Percentiles rank a stretch among this genome's conserved stretches.
Conservation (phyloP, 768 basidiomycete genomes). For the Russula lepida region DNA sequence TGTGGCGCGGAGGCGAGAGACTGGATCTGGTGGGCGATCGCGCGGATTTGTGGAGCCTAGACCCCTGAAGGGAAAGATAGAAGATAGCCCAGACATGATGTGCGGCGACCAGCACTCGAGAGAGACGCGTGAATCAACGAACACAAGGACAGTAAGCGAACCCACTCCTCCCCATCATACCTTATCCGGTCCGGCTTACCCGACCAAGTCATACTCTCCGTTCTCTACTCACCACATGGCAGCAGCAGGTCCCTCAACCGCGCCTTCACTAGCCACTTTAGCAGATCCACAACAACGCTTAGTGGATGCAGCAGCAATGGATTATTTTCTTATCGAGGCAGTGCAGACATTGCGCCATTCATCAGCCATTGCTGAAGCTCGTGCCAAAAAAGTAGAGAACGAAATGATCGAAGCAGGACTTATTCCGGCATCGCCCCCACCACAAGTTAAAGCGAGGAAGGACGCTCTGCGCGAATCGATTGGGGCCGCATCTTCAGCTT, state of each 20-base stretch:
- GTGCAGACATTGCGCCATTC: slow-evolving; percentile 69
- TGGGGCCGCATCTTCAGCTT: slow-evolving; percentile 25
- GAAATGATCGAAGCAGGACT: slow-evolving; percentile 78
- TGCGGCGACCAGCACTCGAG: background rate
- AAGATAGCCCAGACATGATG: slow-evolving; percentile 37
- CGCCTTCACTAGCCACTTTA: slow-evolving; percentile 38
- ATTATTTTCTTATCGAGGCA: slow-evolving; percentile 80
- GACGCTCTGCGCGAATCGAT: slow-evolving; percentile 34
- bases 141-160: background rate
- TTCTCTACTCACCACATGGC: background rate
- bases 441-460: slow-evolving; percentile 32
- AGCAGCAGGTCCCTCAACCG: slow-evolving; percentile 20
- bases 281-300: slow-evolving; percentile 56
- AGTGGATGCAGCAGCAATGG: slow-evolving; percentile 64
- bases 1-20: slow-evolving; percentile 64
- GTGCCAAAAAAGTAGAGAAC: slow-evolving; percentile 60
- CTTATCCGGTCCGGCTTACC: slow-evolving; percentile 1
- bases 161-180: too few species aligned
- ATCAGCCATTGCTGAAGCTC: slow-evolving; percentile 58
- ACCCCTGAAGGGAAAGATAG: slow-evolving; percentile 42
- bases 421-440: slow-evolving; percentile 42
- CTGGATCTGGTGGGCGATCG: slow-evolving; percentile 50
- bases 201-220: slow-evolving; percentile 21
- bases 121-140: slow-evolving; percentile 1
- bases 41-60: slow-evolving; percentile 47